phyloP scores from a whole-genome alignment of 1,284 basidiomycete genomes.

The Macrocystidia cucumis region DNA sequence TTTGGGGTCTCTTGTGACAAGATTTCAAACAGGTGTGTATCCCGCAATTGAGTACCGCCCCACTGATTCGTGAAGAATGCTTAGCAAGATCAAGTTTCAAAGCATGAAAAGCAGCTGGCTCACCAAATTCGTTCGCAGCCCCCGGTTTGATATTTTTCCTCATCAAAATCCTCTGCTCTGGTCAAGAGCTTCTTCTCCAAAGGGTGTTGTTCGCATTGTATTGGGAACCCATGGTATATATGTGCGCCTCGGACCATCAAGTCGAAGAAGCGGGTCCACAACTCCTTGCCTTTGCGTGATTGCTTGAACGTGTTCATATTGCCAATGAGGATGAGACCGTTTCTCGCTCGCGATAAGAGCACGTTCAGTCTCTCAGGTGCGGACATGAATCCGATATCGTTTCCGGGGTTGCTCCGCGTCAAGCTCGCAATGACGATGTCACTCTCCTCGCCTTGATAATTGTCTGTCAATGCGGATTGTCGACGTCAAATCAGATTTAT shows the following conservation, averaged over 20 bases:
- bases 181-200: slow-evolving; percentile 27
- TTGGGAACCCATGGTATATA: slow-evolving; percentile 52
- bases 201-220: slow-evolving; percentile 47
- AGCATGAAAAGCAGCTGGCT: too few species aligned
- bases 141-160: too few species aligned
- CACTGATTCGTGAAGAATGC: too few species aligned
- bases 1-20: too few species aligned
- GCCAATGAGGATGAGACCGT: slow-evolving; percentile 56
- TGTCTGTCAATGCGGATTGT: slow-evolving; percentile 29
- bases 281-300: slow-evolving; percentile 39
- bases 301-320: slow-evolving; percentile 50
- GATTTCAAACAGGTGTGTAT: too few species aligned
- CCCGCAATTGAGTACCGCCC: too few species aligned
- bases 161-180: too few species aligned
- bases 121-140: too few species aligned
- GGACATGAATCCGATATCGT: slow-evolving; percentile 61
- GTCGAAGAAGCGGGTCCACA: slow-evolving; percentile 43
- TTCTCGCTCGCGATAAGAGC: slow-evolving; percentile 53
- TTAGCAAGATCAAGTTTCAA: too few species aligned
- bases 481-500: too few species aligned
- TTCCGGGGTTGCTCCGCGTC: slow-evolving; percentile 44
- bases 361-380: slow-evolving; percentile 63
- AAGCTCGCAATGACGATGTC: slow-evolving; percentile 56
- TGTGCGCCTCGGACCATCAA: slow-evolving; percentile 32
- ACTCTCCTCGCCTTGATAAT: slow-evolving; percentile 65